Evolutionary conservation across 2,329 filamentous ascomycete genomes (phyloP).

Genomic region (Colletotrichum lini): DNA sequence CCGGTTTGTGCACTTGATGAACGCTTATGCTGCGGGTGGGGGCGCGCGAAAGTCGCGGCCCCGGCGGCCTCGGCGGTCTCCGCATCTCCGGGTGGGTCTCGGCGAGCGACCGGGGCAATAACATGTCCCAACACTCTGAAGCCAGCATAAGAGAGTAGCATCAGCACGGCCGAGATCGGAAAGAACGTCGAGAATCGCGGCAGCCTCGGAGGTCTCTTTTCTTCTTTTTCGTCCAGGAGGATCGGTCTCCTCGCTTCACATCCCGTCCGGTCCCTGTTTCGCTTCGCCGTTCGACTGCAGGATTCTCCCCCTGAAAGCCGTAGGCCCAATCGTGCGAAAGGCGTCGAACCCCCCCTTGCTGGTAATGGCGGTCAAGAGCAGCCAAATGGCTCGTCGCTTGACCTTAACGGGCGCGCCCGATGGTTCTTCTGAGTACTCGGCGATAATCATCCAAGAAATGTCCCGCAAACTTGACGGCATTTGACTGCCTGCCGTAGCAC

Average conservation of each 20-base stretch:
- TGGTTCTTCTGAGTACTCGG: too few relatives aligned
- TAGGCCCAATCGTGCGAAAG: background rate
- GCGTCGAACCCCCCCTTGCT: background rate
- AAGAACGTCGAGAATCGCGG: background rate
- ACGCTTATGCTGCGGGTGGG: too few relatives aligned
- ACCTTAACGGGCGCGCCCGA: too few relatives aligned
- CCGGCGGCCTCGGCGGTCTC: background rate
- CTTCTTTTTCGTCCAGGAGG: too few relatives aligned
- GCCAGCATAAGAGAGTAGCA: background rate
- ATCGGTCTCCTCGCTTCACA: background rate
- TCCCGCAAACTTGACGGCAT: too few relatives aligned
- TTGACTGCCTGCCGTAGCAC: too few relatives aligned
- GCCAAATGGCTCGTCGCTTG: background rate
- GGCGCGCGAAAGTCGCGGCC: background rate
- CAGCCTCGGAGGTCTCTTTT: background rate
- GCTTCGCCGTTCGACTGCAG: background rate
- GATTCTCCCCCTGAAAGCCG: background rate
- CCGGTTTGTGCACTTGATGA: too few relatives aligned
- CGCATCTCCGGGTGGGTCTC: background rate
- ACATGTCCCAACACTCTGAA: background rate
- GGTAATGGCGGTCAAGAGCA: constrained; percentile 5
- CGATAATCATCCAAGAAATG: too few relatives aligned
- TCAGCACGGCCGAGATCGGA: background rate
- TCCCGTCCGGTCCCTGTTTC: background rate
- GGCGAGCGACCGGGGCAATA: background rate